Base-by-base conservation (phyloP, 371 early-diverging fungal species). In the Rhizopus sp. region DNA sequence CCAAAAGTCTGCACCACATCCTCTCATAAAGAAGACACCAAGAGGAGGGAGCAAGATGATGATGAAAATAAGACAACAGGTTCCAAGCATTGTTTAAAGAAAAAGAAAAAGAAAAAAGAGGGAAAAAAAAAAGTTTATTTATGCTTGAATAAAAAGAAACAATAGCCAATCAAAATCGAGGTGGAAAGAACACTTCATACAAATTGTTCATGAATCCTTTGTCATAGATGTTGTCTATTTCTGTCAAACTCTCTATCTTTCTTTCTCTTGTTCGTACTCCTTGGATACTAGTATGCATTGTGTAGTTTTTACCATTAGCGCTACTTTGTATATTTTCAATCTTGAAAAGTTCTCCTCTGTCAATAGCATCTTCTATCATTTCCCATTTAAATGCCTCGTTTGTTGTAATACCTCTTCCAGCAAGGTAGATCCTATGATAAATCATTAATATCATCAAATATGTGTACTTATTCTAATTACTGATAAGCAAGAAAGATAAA, bases 321-420 rank as follows among this genome's bases (percentile, higher is more conserved):
- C 16, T 30, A 40, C 13, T 23, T 32, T 44, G 35, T 4, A 44
- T 33, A 33, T 46, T 33, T 32, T 51, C 65, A 17, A 68, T 53
- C 45, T 69, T 69, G 51, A 72, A 79, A 5, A 83, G 37, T n/a
- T 84, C 83, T 0, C 82, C 86, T 48, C 84, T 77, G 34, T 81
- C 73, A 39, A 90, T 80, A 33, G 84, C 80, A 44, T 88, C 89
- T 23, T 82, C 83, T 10, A 90, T 62, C 34, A 85, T 77, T 47
- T 86, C 84, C 91, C 91, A 89, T 70, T 92, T 92, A 62, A 85
- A 77, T 7, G 84, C 81, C 62, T 92, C 92, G 57, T 92, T 92
- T 23, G 87, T 81, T 2, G 91, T 92, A 16, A 84, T 80, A 4
- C 91, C 91, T 29, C 74, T 73, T 13, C 78, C 73, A 30, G 81